These are phyloP conservation scores for Cydonia oblonga DNA, from an alignment of 331 rosid species.

Conservation along the genomic window DNA sequence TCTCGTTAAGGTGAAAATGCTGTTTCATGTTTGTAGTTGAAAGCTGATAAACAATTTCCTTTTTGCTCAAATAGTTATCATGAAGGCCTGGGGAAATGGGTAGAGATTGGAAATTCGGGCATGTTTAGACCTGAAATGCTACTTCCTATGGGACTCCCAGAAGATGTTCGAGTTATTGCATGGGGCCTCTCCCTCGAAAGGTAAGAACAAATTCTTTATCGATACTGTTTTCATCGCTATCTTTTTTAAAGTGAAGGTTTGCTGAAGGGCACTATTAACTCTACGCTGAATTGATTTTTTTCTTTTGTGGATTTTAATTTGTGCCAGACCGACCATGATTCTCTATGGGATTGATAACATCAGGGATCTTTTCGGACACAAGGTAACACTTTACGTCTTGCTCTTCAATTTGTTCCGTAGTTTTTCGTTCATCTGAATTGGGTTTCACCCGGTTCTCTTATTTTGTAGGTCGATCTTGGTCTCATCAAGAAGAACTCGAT, in stretches of 20 bases:
- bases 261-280: neutral
- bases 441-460: neutral
- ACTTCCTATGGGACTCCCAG: constrained; percentile 96
- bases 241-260: neutral
- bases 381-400: constrained; percentile 28
- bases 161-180: constrained; percentile 83
- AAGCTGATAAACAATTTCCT: neutral
- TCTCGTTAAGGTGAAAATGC: neutral
- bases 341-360: constrained; percentile 73
- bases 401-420: too few species aligned
- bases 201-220: constrained; percentile 17
- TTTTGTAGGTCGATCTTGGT: constrained; percentile 72
- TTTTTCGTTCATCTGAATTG: neutral
- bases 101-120: constrained; percentile 91
- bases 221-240: neutral
- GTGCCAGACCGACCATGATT: constrained; percentile 85
- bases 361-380: constrained; percentile 87
- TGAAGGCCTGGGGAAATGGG: constrained; percentile 82
- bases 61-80: constrained; percentile 50
- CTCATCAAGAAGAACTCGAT: constrained; percentile 74
- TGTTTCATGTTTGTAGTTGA: constrained; percentile 6
- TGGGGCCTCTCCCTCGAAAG: constrained; percentile 99
- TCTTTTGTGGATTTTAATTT: neutral
- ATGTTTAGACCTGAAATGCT: constrained; percentile 97
- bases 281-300: too few species aligned